A percentile compares a stretch with the other conserved stretches of the same genome.
Conservation (phyloP, 306 rosid species). For the Lablab purpureus region DNA sequence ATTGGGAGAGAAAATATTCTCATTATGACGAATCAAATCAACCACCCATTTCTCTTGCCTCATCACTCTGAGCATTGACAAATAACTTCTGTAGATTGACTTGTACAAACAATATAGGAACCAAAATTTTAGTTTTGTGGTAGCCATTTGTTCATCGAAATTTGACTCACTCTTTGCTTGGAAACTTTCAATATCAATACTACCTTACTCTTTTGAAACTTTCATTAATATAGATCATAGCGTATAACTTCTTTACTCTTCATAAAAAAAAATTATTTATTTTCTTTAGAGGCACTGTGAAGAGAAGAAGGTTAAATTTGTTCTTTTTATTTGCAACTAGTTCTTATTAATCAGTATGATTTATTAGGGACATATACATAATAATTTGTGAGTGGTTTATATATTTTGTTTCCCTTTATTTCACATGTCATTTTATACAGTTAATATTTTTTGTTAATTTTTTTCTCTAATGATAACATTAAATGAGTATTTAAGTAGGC, state of each 20-base stretch:
- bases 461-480: too few species aligned
- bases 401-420: too few species aligned
- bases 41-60: neutral
- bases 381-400: too few species aligned
- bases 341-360: neutral
- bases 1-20: neutral
- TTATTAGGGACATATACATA: neutral
- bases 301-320: too few species aligned
- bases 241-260: neutral
- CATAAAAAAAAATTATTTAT: too few species aligned
- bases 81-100: neutral
- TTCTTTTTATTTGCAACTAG: too few species aligned
- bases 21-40: neutral
- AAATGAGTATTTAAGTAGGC: too few species aligned
- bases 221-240: neutral
- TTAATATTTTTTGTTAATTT: too few species aligned
- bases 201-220: neutral
- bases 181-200: neutral
- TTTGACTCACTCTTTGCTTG: neutral
- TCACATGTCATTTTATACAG: too few species aligned
- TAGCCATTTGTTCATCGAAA: neutral
- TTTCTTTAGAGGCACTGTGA: too few species aligned
- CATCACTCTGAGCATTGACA: neutral
- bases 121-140: neutral
- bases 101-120: neutral